Evolutionary conservation across 768 basidiomycete species (phyloP), one percentile per base, ranked within the genome.

Genomic region (Russula olivacea): DNA sequence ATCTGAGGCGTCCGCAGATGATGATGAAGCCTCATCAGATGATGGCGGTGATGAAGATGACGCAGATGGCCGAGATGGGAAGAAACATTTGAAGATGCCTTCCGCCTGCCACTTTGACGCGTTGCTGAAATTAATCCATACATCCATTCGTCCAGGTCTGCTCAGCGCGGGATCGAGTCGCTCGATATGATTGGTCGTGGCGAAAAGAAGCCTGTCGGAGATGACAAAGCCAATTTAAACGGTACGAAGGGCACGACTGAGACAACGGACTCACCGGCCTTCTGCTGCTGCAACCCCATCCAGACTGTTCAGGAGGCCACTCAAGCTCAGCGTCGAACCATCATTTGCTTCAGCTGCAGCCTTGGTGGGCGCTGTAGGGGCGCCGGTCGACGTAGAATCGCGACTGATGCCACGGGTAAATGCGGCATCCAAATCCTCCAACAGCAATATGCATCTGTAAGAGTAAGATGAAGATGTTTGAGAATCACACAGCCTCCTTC

Each of bases 121-220:
- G 70, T 93, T 87, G 56, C 88, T 87, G 75, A 93, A 93, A 77
- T 92, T 91, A 45, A 94, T 81, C 91, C 91, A 93, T 17, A 95
- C 87, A 69, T 93, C 92, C 89, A 92, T 91, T 51, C 90, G 88
- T 61, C 93, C 93, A 32, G 93, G 89, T 23, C 91, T 83, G 72
- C 85, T 89, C 40, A 95, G 80, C 4, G 92, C 91, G 54, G 88
- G 92, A 74, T 97, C 93, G 38, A 97, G 81, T 51, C 91, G 87
- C 71, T 96, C 92, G 69, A 93, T 91, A 72, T 96, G 93, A 75
- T 97, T 97, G 14, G 91, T 93, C 8, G 91, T 93, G 58, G 92
- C 93, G 73, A 95, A 94, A 11, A 95, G 79, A 62, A 96, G 80
- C 45, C 90, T 87, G 69, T 54, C 66, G 68, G 63, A 53, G 59